phyloP scores from a whole-genome alignment of 202 grass and related monocot species.

The Tripidium arundinaceum region DNA sequence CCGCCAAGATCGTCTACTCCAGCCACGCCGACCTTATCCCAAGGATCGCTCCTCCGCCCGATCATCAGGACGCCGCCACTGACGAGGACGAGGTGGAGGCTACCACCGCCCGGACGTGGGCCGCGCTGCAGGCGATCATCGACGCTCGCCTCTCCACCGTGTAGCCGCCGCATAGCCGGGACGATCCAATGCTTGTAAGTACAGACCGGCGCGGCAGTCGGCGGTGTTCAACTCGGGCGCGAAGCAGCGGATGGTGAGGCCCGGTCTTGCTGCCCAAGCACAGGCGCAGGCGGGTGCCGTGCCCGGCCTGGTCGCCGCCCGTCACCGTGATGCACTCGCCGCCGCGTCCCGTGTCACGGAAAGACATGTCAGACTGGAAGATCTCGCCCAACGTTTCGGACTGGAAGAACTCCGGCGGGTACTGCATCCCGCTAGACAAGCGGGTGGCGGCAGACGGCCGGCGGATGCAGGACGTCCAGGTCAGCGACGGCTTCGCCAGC shows the following conservation, averaged over 20 bases:
- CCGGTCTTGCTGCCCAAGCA: constrained; percentile 26
- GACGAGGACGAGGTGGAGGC: constrained; percentile 44
- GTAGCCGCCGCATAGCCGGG: constrained; percentile 18
- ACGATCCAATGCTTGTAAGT: constrained; percentile 43
- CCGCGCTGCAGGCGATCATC: constrained; percentile 35
- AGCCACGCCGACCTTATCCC: constrained; percentile 42
- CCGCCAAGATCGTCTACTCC: constrained; percentile 42
- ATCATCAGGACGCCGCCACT: neutral
- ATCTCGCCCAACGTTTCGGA: constrained; percentile 32
- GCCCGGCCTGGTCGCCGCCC: constrained; percentile 7
- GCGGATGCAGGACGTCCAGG: too few species aligned
- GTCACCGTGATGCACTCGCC: constrained; percentile 32
- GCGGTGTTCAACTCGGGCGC: constrained; percentile 25
- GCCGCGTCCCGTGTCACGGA: constrained; percentile 8
- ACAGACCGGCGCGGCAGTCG: constrained; percentile 20
- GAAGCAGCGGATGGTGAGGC: constrained; percentile 41
- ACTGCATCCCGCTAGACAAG: constrained; percentile 41
- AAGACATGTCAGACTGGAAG: constrained; percentile 31
- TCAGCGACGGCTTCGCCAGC: too few species aligned
- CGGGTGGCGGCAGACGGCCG: neutral
- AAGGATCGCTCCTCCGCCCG: neutral
- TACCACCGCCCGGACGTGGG: constrained; percentile 31
- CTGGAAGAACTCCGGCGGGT: constrained; percentile 38
- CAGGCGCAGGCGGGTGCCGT: constrained; percentile 26
- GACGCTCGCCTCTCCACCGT: constrained; percentile 36